Percentiles rank a stretch among this genome's conserved stretches.
These are phyloP conservation scores for Silene vulgaris DNA, from an alignment of 179 eudicot species.

Conservation along the genomic window DNA sequence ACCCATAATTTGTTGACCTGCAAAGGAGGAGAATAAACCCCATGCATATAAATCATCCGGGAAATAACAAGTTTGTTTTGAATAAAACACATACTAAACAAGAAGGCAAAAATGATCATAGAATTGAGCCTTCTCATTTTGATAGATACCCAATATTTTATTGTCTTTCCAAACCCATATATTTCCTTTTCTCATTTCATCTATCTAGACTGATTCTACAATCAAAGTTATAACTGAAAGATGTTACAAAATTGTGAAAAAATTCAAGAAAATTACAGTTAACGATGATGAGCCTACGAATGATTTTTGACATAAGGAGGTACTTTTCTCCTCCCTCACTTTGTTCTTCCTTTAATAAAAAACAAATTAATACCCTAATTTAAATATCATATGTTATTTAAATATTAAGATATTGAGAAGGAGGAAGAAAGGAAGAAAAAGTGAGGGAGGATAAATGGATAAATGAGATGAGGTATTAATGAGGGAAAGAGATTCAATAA, in stretches of 20 bases:
- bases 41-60: conserved; percentile 25
- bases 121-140: conserved; percentile 33
- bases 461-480: too few relatives aligned
- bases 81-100: conserved; percentile 30
- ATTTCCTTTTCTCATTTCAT: conserved; percentile 47
- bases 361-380: background rate
- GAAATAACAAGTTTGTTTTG: conserved; percentile 37
- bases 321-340: background rate
- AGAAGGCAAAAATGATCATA: conserved; percentile 30
- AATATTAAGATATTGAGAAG: background rate
- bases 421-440: background rate
- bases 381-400: too few relatives aligned
- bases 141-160: conserved; percentile 29
- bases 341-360: background rate
- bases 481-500: too few relatives aligned
- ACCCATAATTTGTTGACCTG: conserved; percentile 40
- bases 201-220: background rate
- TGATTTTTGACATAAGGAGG: background rate
- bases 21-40: conserved; percentile 21
- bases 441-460: background rate
- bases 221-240: background rate
- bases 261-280: background rate
- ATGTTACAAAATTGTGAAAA: background rate
- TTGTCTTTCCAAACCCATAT: conserved; percentile 25
- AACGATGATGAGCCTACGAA: background rate